Evolutionary conservation across 345 rosid species (phyloP).

Genomic region (Aquilaria yunnanensis): DNA sequence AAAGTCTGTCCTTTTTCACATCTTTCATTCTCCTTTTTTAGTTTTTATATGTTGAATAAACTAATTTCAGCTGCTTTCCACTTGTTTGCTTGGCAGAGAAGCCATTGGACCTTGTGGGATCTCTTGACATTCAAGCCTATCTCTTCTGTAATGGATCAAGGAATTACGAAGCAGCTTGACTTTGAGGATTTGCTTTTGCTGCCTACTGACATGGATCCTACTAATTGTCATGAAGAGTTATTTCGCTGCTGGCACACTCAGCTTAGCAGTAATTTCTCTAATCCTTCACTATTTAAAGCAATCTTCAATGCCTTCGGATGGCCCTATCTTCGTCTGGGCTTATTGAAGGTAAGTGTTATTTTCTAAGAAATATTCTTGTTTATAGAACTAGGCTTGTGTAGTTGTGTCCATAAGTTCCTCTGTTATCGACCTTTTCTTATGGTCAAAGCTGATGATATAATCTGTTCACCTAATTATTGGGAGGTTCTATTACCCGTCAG

Average conservation of each 20-base stretch:
- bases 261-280: conserved; percentile 21
- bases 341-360: conserved; percentile 53
- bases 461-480: too few relatives aligned
- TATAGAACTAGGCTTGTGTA: not conserved
- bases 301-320: conserved; percentile 78
- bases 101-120: conserved; percentile 46
- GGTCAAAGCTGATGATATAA: too few relatives aligned
- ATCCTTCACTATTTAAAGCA: conserved; percentile 61
- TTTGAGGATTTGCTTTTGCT: conserved; percentile 73
- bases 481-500: too few relatives aligned
- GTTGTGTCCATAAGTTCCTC: too few relatives aligned
- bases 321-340: conserved; percentile 71
- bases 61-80: not conserved
- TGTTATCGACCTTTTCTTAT: conserved; percentile 1
- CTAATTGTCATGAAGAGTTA: conserved; percentile 52
- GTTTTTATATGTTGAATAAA: not conserved
- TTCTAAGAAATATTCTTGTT: not conserved
- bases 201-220: conserved; percentile 74
- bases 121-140: conserved; percentile 57
- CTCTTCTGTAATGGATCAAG: conserved; percentile 49
- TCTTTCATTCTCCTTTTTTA: not conserved
- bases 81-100: conserved; percentile 31
- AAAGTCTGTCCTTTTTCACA: too few relatives aligned
- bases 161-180: conserved; percentile 69
- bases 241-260: conserved; percentile 59